Percentiles rank a stretch among this genome's conserved stretches.
Evolutionary conservation across 2,329 filamentous ascomycete species (phyloP).

Genomic region (Pezicula neosporulosa): DNA sequence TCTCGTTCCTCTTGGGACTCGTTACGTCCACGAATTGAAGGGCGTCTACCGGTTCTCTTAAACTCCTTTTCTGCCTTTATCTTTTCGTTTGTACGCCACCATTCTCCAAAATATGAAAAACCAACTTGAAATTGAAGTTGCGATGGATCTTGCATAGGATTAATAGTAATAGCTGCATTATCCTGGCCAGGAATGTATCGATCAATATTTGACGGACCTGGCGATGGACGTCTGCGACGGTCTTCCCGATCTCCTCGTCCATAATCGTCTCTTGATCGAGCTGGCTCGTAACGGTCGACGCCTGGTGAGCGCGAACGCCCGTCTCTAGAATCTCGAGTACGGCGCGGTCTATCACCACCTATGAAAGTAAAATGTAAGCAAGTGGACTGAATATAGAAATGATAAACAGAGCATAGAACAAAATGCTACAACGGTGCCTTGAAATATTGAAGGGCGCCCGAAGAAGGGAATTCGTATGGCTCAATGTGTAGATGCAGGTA

Average conservation of each 20-base stretch:
- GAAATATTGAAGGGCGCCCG: neutral
- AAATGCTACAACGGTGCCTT: neutral
- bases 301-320: conserved; percentile 64
- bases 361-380: conserved; percentile 19
- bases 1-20: conserved; percentile 72
- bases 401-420: neutral
- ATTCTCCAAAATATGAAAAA: conserved; percentile 82
- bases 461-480: too few species aligned
- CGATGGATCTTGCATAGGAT: conserved; percentile 70
- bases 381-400: conserved; percentile 1
- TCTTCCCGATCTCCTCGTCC: conserved; percentile 55
- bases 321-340: conserved; percentile 49
- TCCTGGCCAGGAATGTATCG: conserved; percentile 79
- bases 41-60: conserved; percentile 63
- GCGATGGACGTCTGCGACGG: conserved; percentile 56
- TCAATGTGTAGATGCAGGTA: too few species aligned
- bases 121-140: conserved; percentile 76
- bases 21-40: conserved; percentile 59
- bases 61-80: conserved; percentile 81
- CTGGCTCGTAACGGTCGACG: conserved; percentile 76
- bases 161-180: conserved; percentile 47
- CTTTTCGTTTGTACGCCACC: conserved; percentile 80
- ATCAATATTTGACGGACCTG: conserved; percentile 69
- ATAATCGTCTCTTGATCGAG: conserved; percentile 63
- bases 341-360: conserved; percentile 53